Percentiles rank a stretch among this genome's conserved stretches.
Conservation (phyloP, 1,284 basidiomycete genomes). For the Anthracocystis setariae region DNA sequence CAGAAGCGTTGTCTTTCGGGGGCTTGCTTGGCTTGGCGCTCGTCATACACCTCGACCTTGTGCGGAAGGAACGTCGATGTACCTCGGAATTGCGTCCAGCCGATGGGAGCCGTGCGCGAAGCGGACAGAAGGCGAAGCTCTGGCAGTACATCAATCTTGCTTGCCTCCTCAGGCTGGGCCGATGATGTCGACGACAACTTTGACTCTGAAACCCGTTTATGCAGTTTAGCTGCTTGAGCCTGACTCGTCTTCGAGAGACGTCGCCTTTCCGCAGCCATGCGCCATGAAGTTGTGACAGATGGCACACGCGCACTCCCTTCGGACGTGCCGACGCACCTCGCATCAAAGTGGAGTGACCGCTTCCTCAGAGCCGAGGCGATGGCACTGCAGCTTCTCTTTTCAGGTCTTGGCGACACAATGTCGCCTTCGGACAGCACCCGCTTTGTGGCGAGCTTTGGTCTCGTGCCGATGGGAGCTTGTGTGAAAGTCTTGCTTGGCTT, state of each 20-base stretch:
- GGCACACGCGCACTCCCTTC: background rate
- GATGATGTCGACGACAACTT: background rate
- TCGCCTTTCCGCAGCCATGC: slow-evolving; percentile 13
- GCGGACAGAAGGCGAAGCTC: slow-evolving; percentile 50
- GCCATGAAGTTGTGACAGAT: slow-evolving; percentile 16
- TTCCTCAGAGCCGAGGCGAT: slow-evolving; percentile 2
- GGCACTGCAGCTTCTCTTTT: slow-evolving; percentile 11
- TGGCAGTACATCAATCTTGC: slow-evolving; percentile 15
- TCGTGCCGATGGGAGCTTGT: background rate
- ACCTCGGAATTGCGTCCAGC: slow-evolving; percentile 13
- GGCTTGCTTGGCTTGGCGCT: slow-evolving; percentile 12
- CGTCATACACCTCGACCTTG: slow-evolving; percentile 22
- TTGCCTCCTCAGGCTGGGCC: too few relatives aligned
- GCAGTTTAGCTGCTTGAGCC: background rate
- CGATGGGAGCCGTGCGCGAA: slow-evolving; percentile 43
- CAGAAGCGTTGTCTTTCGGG: slow-evolving; percentile 46
- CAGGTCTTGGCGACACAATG: slow-evolving; percentile 7
- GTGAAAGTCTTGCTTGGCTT: background rate
- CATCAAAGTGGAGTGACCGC: background rate
- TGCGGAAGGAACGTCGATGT: slow-evolving; percentile 1
- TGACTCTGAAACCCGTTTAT: background rate
- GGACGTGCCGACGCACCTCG: background rate
- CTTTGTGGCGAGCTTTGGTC: slow-evolving; percentile 10
- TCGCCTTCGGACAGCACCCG: slow-evolving; percentile 29
- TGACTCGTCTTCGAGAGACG: slow-evolving; percentile 1